These are phyloP conservation scores for Colletotrichum godetiae DNA, from an alignment of 2,329 filamentous ascomycete species.

Conservation along the genomic window DNA sequence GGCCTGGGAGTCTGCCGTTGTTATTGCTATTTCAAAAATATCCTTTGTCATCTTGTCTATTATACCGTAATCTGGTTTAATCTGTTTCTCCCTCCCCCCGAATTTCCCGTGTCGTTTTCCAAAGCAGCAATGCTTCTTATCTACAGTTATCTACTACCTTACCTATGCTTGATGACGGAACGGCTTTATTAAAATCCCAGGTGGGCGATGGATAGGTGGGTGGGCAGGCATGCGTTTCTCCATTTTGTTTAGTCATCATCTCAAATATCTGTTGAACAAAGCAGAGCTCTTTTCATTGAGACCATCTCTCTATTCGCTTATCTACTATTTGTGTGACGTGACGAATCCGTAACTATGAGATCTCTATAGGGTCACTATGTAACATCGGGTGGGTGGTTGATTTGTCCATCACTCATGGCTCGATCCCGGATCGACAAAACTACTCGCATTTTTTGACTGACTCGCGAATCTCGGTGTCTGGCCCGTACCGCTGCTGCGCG, in stretches of 20 bases:
- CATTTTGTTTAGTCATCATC: not conserved
- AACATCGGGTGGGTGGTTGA: not conserved
- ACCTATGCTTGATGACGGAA: slow-evolving; percentile 36
- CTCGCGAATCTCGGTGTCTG: not conserved
- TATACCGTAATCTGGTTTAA: not conserved
- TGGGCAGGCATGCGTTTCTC: slow-evolving; percentile 5
- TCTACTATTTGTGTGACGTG: slow-evolving; percentile 4
- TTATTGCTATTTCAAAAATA: not conserved
- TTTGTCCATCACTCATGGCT: not conserved
- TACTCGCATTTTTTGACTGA: not conserved
- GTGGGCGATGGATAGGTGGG: slow-evolving; percentile 18
- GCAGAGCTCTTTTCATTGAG: not conserved
- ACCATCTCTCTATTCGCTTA: not conserved
- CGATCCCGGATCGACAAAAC: not conserved
- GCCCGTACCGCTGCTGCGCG: not conserved
- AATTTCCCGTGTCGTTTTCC: slow-evolving; percentile 20
- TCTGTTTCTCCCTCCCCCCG: not conserved
- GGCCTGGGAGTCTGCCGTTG: not conserved
- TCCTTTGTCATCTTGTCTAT: not conserved
- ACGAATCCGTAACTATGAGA: not conserved
- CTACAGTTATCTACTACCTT: slow-evolving; percentile 7
- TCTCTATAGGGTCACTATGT: not conserved
- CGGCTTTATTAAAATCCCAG: slow-evolving; percentile 29
- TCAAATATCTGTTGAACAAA: slow-evolving; percentile 3
- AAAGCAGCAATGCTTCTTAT: not conserved